A percentile compares a stretch with the other conserved stretches of the same genome.
Evolutionary conservation across 2,329 filamentous ascomycete species (phyloP).

Genomic region (Torrubiellomyces zombiae): DNA sequence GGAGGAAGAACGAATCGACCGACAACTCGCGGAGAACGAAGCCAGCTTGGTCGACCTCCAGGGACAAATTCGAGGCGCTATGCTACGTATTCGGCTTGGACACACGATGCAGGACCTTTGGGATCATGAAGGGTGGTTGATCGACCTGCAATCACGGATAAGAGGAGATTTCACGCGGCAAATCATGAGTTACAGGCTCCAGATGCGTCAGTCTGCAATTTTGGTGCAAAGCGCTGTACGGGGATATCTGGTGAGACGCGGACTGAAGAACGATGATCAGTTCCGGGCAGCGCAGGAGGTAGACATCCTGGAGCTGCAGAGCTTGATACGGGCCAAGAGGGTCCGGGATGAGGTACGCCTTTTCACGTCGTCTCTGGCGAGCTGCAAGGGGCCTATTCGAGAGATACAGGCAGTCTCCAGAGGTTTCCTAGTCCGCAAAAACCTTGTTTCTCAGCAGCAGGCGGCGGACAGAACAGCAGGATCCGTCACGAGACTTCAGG

Average conservation of each 20-base stretch:
- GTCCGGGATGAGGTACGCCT: conserved; percentile 40
- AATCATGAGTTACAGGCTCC: conserved; percentile 62
- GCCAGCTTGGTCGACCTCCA: conserved; percentile 62
- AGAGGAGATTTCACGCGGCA: conserved; percentile 79
- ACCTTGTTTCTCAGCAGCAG: conserved; percentile 35
- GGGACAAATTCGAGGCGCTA: conserved; percentile 66
- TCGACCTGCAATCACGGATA: conserved; percentile 73
- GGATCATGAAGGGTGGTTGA: conserved; percentile 62
- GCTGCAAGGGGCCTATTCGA: conserved; percentile 45
- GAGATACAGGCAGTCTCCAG: conserved; percentile 50
- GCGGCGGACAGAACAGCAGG: conserved; percentile 35
- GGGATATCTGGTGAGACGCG: conserved; percentile 55
- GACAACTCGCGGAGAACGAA: conserved; percentile 68
- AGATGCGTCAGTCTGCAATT: conserved; percentile 68
- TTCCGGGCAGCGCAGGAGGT: conserved; percentile 55
- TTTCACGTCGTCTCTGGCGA: conserved; percentile 40
- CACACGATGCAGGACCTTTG: conserved; percentile 77
- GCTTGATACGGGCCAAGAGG: conserved; percentile 55
- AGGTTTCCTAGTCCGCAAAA: conserved; percentile 48
- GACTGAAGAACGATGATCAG: conserved; percentile 43
- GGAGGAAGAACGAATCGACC: conserved; percentile 73
- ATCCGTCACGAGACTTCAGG: conserved; percentile 44
- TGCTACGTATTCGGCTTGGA: conserved; percentile 61
- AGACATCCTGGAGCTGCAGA: conserved; percentile 67
- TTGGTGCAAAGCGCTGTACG: conserved; percentile 64